Percentiles rank a stretch among this genome's conserved stretches.
These are phyloP conservation scores for Backusella circina DNA, from an alignment of 192 early-diverging fungal genomes.

Conservation along the genomic window DNA sequence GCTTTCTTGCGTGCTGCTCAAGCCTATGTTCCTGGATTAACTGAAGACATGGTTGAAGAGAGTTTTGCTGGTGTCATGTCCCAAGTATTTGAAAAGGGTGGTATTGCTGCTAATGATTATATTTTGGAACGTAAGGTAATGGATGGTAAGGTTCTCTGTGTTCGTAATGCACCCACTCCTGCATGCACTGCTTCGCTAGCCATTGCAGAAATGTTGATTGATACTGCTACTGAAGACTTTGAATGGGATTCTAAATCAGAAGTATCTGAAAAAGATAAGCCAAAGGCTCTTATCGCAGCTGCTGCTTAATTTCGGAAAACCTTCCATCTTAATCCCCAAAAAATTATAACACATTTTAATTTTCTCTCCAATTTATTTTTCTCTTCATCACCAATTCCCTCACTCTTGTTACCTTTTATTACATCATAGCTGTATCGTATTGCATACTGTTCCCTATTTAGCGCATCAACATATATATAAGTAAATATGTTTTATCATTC, in stretches of 20 bases:
- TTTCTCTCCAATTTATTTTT: neutral
- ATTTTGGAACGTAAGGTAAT: constrained; percentile 35
- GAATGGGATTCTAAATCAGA: constrained; percentile 18
- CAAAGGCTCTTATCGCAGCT: neutral
- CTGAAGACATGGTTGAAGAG: constrained; percentile 32
- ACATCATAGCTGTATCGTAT: neutral
- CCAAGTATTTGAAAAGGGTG: constrained; percentile 30
- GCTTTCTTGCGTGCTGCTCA: constrained; percentile 32
- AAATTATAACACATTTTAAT: neutral
- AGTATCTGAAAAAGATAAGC: neutral
- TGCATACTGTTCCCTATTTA: neutral
- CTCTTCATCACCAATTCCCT: neutral
- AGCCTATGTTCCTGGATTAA: constrained; percentile 26
- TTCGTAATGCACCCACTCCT: constrained; percentile 37
- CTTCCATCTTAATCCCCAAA: neutral
- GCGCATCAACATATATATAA: neutral
- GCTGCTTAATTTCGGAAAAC: neutral
- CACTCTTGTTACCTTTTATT: neutral
- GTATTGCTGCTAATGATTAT: constrained; percentile 32
- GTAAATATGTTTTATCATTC: neutral
- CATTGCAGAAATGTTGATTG: constrained; percentile 31
- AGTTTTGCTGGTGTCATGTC: constrained; percentile 36
- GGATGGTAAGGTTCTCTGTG: constrained; percentile 24
- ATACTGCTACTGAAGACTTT: constrained; percentile 32
- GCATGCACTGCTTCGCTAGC: constrained; percentile 34